Conservation (phyloP, 2,329 filamentous ascomycete species). For the Knoxdaviesia proteae region DNA sequence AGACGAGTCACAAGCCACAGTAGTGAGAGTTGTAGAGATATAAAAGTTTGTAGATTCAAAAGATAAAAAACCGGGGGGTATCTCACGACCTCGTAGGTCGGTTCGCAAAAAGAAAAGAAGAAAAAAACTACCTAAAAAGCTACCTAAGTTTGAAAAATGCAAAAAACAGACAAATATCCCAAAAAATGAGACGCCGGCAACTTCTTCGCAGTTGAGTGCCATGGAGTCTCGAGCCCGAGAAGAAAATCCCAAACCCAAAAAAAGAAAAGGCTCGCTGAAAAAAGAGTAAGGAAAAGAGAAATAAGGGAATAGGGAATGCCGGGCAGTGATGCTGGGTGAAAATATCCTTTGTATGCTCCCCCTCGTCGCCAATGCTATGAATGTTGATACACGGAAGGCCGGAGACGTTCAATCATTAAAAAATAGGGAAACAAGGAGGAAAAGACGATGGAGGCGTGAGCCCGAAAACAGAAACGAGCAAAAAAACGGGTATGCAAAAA, state of each 20-base stretch:
- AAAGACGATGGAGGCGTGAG: background rate
- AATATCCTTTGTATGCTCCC: background rate
- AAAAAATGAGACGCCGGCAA: background rate
- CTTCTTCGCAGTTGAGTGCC: background rate
- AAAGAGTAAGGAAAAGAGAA: constrained; percentile 1
- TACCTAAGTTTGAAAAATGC: constrained; percentile 1
- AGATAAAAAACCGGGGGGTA: constrained; percentile 1
- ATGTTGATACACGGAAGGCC: too few species aligned
- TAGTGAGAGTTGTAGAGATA: background rate
- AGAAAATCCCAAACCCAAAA: background rate
- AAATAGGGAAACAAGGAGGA: background rate
- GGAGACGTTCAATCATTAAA: background rate
- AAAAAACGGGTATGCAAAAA: too few species aligned
- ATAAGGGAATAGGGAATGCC: background rate
- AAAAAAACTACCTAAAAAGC: constrained; percentile 2
- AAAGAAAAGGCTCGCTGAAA: background rate
- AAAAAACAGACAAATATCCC: background rate
- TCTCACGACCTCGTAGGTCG: constrained; percentile 1
- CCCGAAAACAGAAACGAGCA: background rate
- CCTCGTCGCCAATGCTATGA: too few species aligned
- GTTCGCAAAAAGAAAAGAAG: background rate
- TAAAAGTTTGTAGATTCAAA: constrained; percentile 1
- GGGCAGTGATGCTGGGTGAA: background rate
- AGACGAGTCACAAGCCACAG: background rate
- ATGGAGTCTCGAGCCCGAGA: background rate